A percentile compares a stretch with the other conserved stretches of the same genome.
Conservation (phyloP, 2,329 filamentous ascomycete genomes). For the Coniochaeta sp. region DNA sequence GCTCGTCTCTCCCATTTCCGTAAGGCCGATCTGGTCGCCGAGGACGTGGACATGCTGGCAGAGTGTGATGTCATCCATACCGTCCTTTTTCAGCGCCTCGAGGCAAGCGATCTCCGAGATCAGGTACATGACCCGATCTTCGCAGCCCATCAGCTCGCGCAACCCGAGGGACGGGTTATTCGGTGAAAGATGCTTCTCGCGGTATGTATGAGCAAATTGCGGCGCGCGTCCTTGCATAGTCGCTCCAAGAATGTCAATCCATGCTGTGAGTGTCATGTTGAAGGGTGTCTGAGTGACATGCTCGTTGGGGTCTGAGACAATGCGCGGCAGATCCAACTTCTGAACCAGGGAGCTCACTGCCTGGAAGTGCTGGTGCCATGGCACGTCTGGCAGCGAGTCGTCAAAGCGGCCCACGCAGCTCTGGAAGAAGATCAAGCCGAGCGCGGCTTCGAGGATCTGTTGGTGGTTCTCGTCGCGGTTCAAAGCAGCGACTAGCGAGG, state of each 20-base stretch:
- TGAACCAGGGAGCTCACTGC: slow-evolving; percentile 78
- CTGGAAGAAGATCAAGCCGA: slow-evolving; percentile 95
- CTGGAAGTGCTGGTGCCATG: slow-evolving; percentile 96
- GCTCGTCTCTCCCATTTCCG: slow-evolving; percentile 56
- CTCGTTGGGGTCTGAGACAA: slow-evolving; percentile 54
- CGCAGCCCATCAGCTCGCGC: slow-evolving; percentile 92
- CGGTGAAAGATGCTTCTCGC: slow-evolving; percentile 77
- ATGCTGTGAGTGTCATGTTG: slow-evolving; percentile 89
- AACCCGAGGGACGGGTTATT: slow-evolving; percentile 61
- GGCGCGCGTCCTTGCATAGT: slow-evolving; percentile 86
- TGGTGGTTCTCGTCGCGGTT: slow-evolving; percentile 74
- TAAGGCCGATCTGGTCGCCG: slow-evolving; percentile 76
- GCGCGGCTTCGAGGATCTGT: slow-evolving; percentile 83
- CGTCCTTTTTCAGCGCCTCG: slow-evolving; percentile 75
- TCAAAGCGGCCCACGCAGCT: slow-evolving; percentile 82
- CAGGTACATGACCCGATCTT: slow-evolving; percentile 94
- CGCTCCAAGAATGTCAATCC: slow-evolving; percentile 95
- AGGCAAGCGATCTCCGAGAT: slow-evolving; percentile 97
- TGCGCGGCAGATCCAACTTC: slow-evolving; percentile 70
- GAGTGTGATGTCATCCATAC: slow-evolving; percentile 77
- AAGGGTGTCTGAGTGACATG: slow-evolving; percentile 65
- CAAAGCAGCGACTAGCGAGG: slow-evolving; percentile 75
- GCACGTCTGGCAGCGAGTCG: slow-evolving; percentile 80
- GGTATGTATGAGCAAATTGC: slow-evolving; percentile 88
- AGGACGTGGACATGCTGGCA: slow-evolving; percentile 87